Percentiles rank a stretch among this genome's conserved stretches.
Conservation (phyloP, 2,329 filamentous ascomycete species). For the Aureobasidium pullulans region DNA sequence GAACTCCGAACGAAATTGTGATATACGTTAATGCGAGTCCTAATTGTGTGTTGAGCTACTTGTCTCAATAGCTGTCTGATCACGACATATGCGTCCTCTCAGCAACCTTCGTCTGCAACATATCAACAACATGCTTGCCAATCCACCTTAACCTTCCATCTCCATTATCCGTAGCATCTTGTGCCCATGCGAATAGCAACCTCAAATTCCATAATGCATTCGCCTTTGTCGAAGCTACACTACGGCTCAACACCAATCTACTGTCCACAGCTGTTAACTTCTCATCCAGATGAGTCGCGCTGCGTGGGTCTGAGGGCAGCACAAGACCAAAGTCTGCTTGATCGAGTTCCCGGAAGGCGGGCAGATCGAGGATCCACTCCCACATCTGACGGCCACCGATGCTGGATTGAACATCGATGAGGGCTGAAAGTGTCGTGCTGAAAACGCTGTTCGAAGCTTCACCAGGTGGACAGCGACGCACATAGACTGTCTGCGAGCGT, state of each 20-base stretch:
- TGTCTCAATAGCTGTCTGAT: no score
- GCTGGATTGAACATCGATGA: slow-evolving; percentile 52
- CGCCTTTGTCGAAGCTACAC: slow-evolving; percentile 36
- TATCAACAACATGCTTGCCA: slow-evolving; percentile 49
- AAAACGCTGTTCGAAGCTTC: slow-evolving; percentile 53
- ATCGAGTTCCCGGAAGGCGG: slow-evolving; percentile 45
- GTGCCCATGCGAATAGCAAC: slow-evolving; percentile 61
- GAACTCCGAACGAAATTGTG: no score
- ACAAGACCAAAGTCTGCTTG: slow-evolving; percentile 53
- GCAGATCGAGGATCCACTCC: slow-evolving; percentile 66
- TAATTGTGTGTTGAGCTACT: not conserved
- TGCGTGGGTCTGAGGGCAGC: slow-evolving; percentile 32
- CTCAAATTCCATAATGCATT: slow-evolving; percentile 56
- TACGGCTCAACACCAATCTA: slow-evolving; percentile 52
- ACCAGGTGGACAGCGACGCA: slow-evolving; percentile 54
- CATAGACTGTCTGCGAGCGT: slow-evolving; percentile 63
- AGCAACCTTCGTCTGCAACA: slow-evolving; percentile 44
- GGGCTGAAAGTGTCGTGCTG: slow-evolving; percentile 63
- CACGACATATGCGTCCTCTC: slow-evolving; percentile 24
- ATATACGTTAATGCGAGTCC: no score
- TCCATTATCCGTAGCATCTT: slow-evolving; percentile 29
- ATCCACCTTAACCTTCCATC: slow-evolving; percentile 45
- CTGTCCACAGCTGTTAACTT: slow-evolving; percentile 62
- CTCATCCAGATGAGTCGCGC: slow-evolving; percentile 43
- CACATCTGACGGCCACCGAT: slow-evolving; percentile 42